Evolutionary conservation across 345 rosid genomes (phyloP), one percentile per base, ranked within the genome.

Genomic region (Cardamine resedifolia): DNA sequence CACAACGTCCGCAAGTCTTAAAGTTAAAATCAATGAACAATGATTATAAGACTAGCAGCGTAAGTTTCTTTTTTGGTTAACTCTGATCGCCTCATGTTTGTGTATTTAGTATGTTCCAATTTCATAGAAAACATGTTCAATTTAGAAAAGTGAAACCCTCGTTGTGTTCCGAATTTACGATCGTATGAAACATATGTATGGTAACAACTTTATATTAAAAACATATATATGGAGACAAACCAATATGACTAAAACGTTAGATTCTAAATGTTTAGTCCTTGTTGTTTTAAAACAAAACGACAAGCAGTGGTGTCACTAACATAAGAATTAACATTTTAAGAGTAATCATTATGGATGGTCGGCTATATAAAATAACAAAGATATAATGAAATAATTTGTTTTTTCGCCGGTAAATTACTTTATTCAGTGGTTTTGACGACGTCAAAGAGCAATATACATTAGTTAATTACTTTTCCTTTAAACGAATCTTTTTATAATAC

Each of bases 371-470:
- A 68, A 68, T 43, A 51, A 41, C 16, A 50, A 67, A 74, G 10
- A n/a, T 31, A 60, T 50, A 60, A 55, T 8, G 12, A 52, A 19
- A 63, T 50, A 50, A 10, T 48, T 56, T 56, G 6, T 66, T 6
- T 41, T 69, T 59, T 59, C 53, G 34, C 20, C 59, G 7, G 44
- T 41, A 19, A 49, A 12, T 52, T 68, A 75, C 69, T 75, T 75
- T 60, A 58, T 48, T 75, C 41, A 68, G 78, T 75, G 78, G 73
- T 31, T 60, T 60, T 67, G 74, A 60, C 73, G 69, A 75, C 74
- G 69, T 75, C 64, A 60, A 75, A 60, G 34, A 75, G 69, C 78
- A 75, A 16, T 53, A 61, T 30, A 39, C 45, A 30, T 33, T 19
- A 71, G 20, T 47, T 36, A 60, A 51, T 57, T 18, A 9, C 11